These are phyloP conservation scores for Teratosphaeria nubilosa DNA, from an alignment of 2,329 filamentous ascomycete genomes.

Conservation along the genomic window DNA sequence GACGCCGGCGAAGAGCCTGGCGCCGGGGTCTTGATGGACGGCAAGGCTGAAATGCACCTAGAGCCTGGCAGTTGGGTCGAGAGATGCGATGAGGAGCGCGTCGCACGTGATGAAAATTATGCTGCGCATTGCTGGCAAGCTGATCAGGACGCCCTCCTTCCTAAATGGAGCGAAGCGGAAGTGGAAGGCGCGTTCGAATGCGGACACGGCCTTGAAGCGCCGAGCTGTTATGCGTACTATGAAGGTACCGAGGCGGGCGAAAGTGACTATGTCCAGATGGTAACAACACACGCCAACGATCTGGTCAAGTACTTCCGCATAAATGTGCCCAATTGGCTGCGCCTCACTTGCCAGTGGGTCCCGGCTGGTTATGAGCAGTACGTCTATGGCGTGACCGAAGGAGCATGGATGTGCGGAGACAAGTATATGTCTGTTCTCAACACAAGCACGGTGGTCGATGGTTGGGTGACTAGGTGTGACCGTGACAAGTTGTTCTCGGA, in stretches of 20 bases:
- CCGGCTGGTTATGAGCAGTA: neutral
- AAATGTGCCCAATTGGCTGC: neutral
- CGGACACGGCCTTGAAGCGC: neutral
- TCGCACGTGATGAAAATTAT: neutral
- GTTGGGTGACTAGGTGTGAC: neutral
- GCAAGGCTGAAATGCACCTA: neutral
- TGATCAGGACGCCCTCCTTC: neutral
- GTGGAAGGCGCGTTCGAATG: neutral
- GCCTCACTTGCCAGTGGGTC: neutral
- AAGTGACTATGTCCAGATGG: neutral
- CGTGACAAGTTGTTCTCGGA: neutral
- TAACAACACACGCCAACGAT: neutral
- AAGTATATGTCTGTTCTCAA: neutral
- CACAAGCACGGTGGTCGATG: neutral
- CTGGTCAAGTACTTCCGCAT: neutral
- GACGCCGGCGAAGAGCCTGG: neutral
- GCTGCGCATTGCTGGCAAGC: neutral
- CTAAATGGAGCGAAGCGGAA: neutral
- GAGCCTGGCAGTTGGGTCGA: neutral
- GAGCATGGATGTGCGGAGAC: neutral
- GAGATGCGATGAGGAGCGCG: neutral
- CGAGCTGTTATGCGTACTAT: neutral
- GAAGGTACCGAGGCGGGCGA: neutral
- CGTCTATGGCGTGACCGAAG: neutral
- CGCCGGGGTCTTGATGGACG: neutral